Base-by-base conservation (phyloP, 2,329 filamentous ascomycete genomes). In the Fusarium udum region DNA sequence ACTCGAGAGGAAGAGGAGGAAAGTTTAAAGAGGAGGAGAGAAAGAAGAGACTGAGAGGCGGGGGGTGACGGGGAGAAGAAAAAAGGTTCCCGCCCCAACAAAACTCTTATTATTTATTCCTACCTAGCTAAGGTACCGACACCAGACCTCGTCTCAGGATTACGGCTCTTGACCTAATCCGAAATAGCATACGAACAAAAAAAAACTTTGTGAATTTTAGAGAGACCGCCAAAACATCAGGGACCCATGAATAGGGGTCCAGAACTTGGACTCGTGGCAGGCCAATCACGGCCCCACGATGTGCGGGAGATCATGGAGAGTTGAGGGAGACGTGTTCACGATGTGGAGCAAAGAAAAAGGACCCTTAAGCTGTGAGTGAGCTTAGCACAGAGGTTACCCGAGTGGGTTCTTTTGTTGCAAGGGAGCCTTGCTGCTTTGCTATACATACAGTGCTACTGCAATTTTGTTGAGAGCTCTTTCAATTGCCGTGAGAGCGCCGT, bases 191-290 rank as follows among this genome's bases (percentile, higher is more conserved):
- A 45, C 52, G 61, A 69, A 71, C 53, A 46, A 61, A 52, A 62
- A 53, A 57, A 42, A n/a, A 5, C 37, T 14, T 52, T 26, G 31
- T 65, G 46, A 48, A 48, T 28, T 42, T 20, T 48, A 48, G 45
- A 31, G 31, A 64, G 56, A 60, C 61, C 36, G 26, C 61, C 60
- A 61, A 40, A 34, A 34, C 28, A 28, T 34, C 40, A 65, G 43
- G 64, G 61, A 58, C 64, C 61, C 59, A 58, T 66, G 48, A 72
- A 75, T 77, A 77, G 72, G 75, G 75, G 75, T 75, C 75, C 75
- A 77, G 64, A 63, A 59, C 56, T 59, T 13, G 42, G 34, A 24
- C 72, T 65, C 68, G 40, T 32, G 49, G 46, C 26, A 61, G 51
- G 53, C 75, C 75, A 77, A 77, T 75, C 52, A 52, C 36, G 65